A percentile compares a stretch with the other conserved stretches of the same genome.
phyloP scores from a whole-genome alignment of 768 basidiomycete genomes.

The Auricularia cornea region DNA sequence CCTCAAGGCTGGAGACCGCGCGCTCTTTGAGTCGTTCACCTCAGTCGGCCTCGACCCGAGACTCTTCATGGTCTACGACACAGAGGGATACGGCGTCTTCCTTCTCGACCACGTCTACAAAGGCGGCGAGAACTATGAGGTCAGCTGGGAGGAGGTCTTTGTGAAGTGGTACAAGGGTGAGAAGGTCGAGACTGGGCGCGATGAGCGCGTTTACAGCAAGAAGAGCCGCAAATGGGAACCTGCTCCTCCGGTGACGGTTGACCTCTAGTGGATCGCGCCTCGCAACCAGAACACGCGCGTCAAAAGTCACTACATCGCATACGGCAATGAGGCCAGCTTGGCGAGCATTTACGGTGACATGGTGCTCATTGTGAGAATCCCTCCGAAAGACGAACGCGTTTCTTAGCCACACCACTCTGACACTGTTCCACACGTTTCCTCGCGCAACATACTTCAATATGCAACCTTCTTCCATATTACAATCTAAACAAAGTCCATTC shows the following conservation, averaged over 20 bases:
- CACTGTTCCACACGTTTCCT: no score
- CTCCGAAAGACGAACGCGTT: neutral
- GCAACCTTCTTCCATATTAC: no score
- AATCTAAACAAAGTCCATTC: no score
- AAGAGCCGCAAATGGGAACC: neutral
- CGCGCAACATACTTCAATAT: no score
- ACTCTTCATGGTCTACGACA: neutral
- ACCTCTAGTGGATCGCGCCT: neutral
- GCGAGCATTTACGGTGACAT: neutral
- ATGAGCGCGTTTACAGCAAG: no score
- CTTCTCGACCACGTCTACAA: neutral
- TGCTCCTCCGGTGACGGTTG: neutral
- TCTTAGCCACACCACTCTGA: no score
- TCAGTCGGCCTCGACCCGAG: neutral
- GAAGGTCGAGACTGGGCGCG: no score
- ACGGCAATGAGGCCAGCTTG: neutral
- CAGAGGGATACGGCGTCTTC: neutral
- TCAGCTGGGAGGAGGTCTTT: neutral
- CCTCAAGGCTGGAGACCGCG: neutral
- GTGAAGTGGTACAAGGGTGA: neutral
- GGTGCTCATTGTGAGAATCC: neutral
- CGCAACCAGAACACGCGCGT: neutral
- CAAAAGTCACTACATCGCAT: neutral
- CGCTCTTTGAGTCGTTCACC: neutral
- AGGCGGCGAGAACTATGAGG: neutral